phyloP scores from a whole-genome alignment of 192 early-diverging fungal species.

The Rhizoclosmatium sp. region DNA sequence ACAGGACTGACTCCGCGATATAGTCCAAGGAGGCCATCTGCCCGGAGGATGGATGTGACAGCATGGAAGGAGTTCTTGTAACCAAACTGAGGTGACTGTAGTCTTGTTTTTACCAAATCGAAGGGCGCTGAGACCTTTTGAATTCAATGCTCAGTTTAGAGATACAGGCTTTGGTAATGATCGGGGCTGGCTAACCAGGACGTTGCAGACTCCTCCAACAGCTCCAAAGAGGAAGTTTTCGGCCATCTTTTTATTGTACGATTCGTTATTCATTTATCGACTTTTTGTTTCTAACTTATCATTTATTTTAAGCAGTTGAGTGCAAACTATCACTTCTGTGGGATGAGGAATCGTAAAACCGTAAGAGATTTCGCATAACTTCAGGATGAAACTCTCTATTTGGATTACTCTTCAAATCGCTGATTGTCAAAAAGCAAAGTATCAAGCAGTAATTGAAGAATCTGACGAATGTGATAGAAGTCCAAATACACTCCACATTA shows the following conservation, averaged over 20 bases:
- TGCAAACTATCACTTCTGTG: too few species aligned
- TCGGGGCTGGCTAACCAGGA: conserved; percentile 19
- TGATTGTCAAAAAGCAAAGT: too few species aligned
- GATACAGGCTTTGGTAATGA: neutral
- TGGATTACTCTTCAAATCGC: too few species aligned
- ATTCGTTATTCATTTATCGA: too few species aligned
- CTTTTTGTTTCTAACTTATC: too few species aligned
- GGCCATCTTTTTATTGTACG: neutral
- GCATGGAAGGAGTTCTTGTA: conserved; percentile 79
- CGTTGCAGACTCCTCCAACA: conserved; percentile 35
- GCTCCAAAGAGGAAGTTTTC: conserved; percentile 38
- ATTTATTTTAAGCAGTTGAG: too few species aligned
- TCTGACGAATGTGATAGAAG: too few species aligned
- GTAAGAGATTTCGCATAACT: too few species aligned
- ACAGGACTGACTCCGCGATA: conserved; percentile 95
- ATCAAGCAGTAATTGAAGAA: too few species aligned
- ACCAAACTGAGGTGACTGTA: conserved; percentile 79
- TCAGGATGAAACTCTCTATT: too few species aligned
- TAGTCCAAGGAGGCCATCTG: conserved; percentile 86
- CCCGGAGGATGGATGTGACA: conserved; percentile 76
- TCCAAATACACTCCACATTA: too few species aligned
- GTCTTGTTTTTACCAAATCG: conserved; percentile 89
- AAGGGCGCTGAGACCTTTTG: conserved; percentile 72
- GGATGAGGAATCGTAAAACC: too few species aligned
- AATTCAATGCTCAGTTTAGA: neutral